Evolutionary conservation across 2,329 filamentous ascomycete species (phyloP).

Genomic region (Calycina herbarum): DNA sequence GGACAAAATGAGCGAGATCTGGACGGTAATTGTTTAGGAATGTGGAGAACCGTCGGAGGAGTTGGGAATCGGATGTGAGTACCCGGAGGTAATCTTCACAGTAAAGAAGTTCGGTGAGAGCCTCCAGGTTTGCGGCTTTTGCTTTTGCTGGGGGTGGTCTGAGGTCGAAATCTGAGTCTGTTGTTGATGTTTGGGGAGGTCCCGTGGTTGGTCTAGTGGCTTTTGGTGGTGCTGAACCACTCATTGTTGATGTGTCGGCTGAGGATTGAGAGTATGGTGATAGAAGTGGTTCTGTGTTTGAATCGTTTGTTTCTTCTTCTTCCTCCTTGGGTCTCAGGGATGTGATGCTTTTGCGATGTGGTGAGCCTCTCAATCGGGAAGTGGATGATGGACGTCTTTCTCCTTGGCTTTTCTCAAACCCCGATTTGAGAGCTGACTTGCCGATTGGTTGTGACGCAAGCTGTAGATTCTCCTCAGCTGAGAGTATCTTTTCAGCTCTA

Average conservation of each 20-base stretch:
- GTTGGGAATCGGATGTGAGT: slow-evolving; percentile 10
- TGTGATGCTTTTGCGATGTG: background rate
- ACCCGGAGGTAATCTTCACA: slow-evolving; percentile 18
- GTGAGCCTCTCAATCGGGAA: background rate
- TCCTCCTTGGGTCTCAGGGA: background rate
- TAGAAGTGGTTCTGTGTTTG: background rate
- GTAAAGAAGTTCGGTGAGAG: slow-evolving; percentile 12
- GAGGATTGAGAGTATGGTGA: background rate
- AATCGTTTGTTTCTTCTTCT: background rate
- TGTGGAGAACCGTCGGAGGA: slow-evolving; percentile 16
- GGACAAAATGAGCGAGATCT: slow-evolving; percentile 14
- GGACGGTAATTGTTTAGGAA: slow-evolving; percentile 21
- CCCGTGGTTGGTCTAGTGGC: background rate
- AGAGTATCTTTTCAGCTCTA: background rate
- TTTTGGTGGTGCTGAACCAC: background rate
- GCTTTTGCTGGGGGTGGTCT: slow-evolving; percentile 10
- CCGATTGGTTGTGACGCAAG: background rate
- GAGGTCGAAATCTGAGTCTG: slow-evolving; percentile 18
- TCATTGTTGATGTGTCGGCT: background rate
- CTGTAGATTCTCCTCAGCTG: background rate
- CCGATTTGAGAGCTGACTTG: background rate
- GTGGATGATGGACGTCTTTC: background rate
- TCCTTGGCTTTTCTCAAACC: background rate
- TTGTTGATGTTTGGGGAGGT: background rate
- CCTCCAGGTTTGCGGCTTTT: slow-evolving; percentile 10